phyloP scores from a whole-genome alignment of 306 rosid species.

The Citrullus colocynthis region DNA sequence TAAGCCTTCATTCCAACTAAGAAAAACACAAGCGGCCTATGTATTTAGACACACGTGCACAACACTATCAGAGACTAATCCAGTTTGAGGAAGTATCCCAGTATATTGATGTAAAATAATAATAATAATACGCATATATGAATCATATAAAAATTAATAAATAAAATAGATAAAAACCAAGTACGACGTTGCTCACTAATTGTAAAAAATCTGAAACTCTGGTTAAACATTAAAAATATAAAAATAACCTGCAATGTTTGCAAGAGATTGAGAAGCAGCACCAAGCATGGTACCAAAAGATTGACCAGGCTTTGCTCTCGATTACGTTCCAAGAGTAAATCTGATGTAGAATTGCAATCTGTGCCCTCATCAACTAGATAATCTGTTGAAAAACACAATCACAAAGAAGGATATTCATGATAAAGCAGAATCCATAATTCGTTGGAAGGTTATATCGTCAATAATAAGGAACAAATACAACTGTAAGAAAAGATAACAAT shows the following conservation, averaged over 20 bases:
- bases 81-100: background rate
- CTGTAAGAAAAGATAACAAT: background rate
- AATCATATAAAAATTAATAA: background rate
- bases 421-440: background rate
- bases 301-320: conserved; percentile 81
- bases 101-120: background rate
- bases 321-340: conserved; percentile 73
- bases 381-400: conserved; percentile 37
- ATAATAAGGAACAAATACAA: background rate
- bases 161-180: background rate
- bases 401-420: background rate
- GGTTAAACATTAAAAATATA: background rate
- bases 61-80: background rate
- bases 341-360: conserved; percentile 88
- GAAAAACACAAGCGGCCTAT: background rate
- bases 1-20: background rate
- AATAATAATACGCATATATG: background rate
- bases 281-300: conserved; percentile 81
- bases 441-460: background rate
- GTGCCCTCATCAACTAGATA: conserved; percentile 99
- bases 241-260: conserved; percentile 69
- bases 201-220: background rate
- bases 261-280: conserved; percentile 59
- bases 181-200: background rate
- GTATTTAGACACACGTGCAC: background rate